Base-by-base conservation (phyloP, 306 rosid genomes). In the Lagenaria siceraria region DNA sequence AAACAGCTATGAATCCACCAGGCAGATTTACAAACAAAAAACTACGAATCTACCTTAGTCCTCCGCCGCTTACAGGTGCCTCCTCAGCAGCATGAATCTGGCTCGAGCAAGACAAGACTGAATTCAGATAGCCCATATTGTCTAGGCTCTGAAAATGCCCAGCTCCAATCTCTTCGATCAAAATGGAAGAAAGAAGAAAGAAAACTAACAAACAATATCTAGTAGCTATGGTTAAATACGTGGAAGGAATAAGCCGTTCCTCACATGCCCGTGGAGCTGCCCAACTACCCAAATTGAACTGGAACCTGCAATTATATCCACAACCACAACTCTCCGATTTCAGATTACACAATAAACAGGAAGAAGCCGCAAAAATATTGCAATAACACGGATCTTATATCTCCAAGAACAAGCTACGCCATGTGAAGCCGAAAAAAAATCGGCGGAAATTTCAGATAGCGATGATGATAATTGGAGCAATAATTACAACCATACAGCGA, bases 111-210 rank as follows among this genome's bases (percentile, higher is more conserved):
- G 98, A 69, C 71, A 90, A 80, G 75, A 85, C 92, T 7, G 96
- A 83, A 90, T 91, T 87, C 85, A 91, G 87, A 91, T 90, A 91
- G 13, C 97, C 97, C 98, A 93, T 95, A 38, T 83, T 83, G 77
- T 79, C 53, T 81, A 82, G 88, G 43, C 56, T 64, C 70, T 56
- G 38, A 77, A 89, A 82, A 77, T 78, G 77, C 82, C 72, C 83
- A 78, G 79, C 75, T 58, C 78, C 78, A 69, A 58, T 72, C 77
- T 80, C 78, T 86, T 77, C 31, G 25, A 82, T 72, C 83, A 78
- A 79, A 66, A 85, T 55, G 42, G 85, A 81, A 84, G 40, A 80
- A 74, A 65, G 56, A 82, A 83, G 74, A 77, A 77, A 75, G 35
- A 77, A 78, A 80, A 63, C 75, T 72, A 31, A 8, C 22, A 61